Evolutionary conservation across 768 basidiomycete species (phyloP), one percentile per base, ranked within the genome.

Genomic region (Pisolithus orientalis): DNA sequence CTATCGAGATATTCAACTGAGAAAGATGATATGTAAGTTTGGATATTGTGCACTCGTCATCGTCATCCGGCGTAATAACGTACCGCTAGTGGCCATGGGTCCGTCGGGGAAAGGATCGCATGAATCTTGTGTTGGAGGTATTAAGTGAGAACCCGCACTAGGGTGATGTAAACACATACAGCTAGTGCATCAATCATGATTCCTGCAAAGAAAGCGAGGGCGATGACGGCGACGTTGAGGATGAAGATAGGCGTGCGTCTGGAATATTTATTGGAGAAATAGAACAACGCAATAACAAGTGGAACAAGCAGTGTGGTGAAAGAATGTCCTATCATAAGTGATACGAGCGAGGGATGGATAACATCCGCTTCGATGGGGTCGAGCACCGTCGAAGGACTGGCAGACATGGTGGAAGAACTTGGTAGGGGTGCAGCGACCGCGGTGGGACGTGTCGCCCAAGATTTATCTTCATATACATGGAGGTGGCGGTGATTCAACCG

Each of bases 221-320:
- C 43, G 34, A 67, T 55, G 32, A 21, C 53, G 5, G 57, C 28
- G 2, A 65, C 58, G 32, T 68, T 69, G 44, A 68, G 63, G 16
- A 62, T 56, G 42, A 69, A 68, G 34, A 68, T 65, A 1, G 65
- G 60, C 9, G 57, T 57, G 5, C 57, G 34, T 17, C 67, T 62
- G 17, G 63, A 57, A 32, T 57, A 51, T 0, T 58, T 53, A 4
- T 59, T 67, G 6, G 67, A 69, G 27, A 60, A 68, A 49, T 65
- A 64, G 51, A 68, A 63, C 37, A 68, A 29, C 11, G 67, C 66
- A 8, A 63, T 53, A 8, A 67, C 44, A 53, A 68, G 67, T 32
- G 66, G 62, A 1, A 68, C n/a, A 5, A 67, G 65, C 11, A 70
- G 58, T 3, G 63, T 58, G 31, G 65, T 49, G 49, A 71, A 66